Evolutionary conservation across 208 protist genomes (phyloP).

Genomic region (Trypanosoma theileri): DNA sequence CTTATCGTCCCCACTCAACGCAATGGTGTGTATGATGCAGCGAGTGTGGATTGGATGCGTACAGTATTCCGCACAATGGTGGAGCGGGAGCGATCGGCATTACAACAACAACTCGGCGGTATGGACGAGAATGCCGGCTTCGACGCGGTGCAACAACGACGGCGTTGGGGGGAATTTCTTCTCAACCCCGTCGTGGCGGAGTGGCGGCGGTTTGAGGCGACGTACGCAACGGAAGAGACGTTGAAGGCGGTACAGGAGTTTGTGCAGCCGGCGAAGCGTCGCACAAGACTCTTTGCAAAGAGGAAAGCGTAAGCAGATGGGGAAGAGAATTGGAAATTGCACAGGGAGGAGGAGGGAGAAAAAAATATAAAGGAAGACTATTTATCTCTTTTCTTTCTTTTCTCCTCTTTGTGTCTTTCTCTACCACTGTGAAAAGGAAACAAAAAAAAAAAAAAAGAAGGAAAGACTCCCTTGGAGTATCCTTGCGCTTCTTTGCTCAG

Average conservation of each 20-base stretch:
- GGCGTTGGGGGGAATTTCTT: conserved; percentile 63
- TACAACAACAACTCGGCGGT: conserved; percentile 44
- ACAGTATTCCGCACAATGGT: conserved; percentile 52
- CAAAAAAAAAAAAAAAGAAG: conserved; percentile 1
- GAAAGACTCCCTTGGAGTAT: background rate
- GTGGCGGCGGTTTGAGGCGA: conserved; percentile 76
- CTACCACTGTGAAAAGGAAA: no score
- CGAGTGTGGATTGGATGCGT: conserved; percentile 36
- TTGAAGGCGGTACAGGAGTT: conserved; percentile 44
- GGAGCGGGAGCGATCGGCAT: conserved; percentile 42
- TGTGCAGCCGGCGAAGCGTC: conserved; percentile 48
- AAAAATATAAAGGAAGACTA: background rate
- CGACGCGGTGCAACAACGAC: conserved; percentile 51
- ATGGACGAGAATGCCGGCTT: conserved; percentile 37
- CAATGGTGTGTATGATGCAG: conserved; percentile 5
- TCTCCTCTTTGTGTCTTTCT: no score
- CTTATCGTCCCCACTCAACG: conserved; percentile 11
- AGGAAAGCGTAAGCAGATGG: conserved; percentile 17
- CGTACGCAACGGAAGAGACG: conserved; percentile 46
- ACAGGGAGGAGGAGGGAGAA: background rate
- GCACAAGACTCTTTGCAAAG: conserved; percentile 67
- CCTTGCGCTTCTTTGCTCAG: no score
- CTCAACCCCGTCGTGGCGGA: conserved; percentile 59
- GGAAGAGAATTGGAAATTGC: background rate
- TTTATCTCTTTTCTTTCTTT: no score